A percentile compares a stretch with the other conserved stretches of the same genome.
phyloP scores from a whole-genome alignment of 2,329 filamentous ascomycete species.

The Sarocladium kiliense region DNA sequence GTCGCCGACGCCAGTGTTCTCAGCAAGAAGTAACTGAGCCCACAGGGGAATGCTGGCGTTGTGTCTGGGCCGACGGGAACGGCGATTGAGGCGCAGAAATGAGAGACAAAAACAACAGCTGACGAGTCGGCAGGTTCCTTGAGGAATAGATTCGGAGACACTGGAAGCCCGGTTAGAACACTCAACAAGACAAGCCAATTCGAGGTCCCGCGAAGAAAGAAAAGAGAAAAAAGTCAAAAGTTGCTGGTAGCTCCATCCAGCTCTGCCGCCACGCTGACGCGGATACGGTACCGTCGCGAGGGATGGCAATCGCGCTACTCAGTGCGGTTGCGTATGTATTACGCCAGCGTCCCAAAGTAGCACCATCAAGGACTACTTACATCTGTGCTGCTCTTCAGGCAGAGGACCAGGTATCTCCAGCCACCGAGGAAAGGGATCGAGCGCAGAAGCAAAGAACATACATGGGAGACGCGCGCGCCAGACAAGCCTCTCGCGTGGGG shows the following conservation, averaged over 20 bases:
- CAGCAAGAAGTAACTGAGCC: background rate
- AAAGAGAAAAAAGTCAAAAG: background rate
- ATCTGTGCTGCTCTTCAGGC: background rate
- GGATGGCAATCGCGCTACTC: background rate
- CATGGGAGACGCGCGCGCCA: background rate
- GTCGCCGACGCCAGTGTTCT: background rate
- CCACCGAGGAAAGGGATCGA: background rate
- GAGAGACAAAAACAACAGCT: background rate
- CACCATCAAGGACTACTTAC: background rate
- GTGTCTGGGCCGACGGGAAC: background rate
- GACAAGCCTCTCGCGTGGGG: conserved; percentile 2
- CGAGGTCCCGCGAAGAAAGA: background rate
- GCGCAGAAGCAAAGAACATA: background rate
- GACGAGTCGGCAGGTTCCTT: background rate
- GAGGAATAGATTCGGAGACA: background rate
- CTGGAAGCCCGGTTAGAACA: background rate
- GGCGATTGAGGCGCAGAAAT: background rate
- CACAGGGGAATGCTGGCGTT: background rate
- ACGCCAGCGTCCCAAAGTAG: background rate
- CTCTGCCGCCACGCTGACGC: background rate
- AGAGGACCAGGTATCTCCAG: background rate
- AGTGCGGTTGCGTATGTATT: background rate
- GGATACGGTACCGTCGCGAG: background rate
- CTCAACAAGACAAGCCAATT: background rate
- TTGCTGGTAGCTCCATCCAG: background rate